Conservation (phyloP, 2,329 filamentous ascomycete species). For the Plenodomus lindquistii region DNA sequence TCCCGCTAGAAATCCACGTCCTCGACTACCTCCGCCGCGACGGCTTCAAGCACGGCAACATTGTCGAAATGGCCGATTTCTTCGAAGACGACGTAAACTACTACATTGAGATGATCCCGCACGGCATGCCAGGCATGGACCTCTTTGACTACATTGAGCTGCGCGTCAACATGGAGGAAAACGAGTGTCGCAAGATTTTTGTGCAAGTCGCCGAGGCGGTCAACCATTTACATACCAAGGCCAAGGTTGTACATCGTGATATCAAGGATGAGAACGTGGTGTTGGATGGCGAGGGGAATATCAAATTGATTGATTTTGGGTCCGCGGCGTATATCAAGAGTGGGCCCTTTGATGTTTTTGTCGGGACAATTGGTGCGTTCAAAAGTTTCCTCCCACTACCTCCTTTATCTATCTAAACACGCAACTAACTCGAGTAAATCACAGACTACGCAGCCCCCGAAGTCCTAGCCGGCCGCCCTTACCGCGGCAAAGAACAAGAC, state of each 20-base stretch:
- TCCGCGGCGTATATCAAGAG: constrained; percentile 98
- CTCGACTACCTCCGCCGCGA: constrained; percentile 86
- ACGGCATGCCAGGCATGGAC: constrained; percentile 96
- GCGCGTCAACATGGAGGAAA: constrained; percentile 93
- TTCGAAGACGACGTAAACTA: constrained; percentile 86
- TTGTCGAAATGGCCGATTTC: constrained; percentile 71
- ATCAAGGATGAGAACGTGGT: constrained; percentile 99
- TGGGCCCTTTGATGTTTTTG: constrained; percentile 97
- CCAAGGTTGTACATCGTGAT: constrained; percentile 90
- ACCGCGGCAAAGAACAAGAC: constrained; percentile 95
- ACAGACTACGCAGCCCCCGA: constrained; percentile 98
- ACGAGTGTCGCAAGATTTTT: constrained; percentile 93
- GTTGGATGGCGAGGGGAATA: constrained; percentile 89
- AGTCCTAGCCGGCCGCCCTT: constrained; percentile 88
- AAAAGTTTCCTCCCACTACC: constrained; percentile 57
- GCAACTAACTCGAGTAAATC: constrained; percentile 6
- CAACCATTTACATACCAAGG: constrained; percentile 87
- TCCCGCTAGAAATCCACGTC: constrained; percentile 95
- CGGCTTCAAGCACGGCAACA: constrained; percentile 65
- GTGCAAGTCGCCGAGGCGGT: constrained; percentile 88
- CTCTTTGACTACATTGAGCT: constrained; percentile 99
- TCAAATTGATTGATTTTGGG: constrained; percentile 98
- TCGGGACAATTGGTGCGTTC: constrained; percentile 89
- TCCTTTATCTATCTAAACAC: background rate
- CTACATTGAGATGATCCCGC: constrained; percentile 97